Evolutionary conservation across 225 moss, liverwort and hornwort genomes (phyloP), one percentile per base, ranked within the genome.

Genomic region (Sphagnum contortum): DNA sequence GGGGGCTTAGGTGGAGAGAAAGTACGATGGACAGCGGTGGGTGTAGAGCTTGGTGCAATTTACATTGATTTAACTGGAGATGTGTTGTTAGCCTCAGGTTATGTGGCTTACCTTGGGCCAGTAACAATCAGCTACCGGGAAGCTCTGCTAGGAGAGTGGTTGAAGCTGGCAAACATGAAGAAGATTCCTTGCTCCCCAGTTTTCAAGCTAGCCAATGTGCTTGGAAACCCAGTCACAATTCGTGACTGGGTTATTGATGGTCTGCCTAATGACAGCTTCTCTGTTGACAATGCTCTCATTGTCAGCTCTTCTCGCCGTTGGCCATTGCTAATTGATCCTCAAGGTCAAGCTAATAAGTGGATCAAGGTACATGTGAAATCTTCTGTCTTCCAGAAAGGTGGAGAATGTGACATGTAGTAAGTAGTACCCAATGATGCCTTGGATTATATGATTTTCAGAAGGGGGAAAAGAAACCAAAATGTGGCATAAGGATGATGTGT

Each of bases 1-100:
- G 88, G 88, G 77, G 88, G 88, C 48, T 70, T 88, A 49, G 88
- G 88, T 14, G 88, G 88, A 62, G 88, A 88, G 70, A 88, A 88
- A 67, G 75, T 82, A 60, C 77, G 88, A 50, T 88, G 88, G 84
- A 79, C 70, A 70, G 71, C 72, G 49, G 84, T 88, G 9, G 88
- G 82, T 5, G 80, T 84, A 50, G 88, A 85, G 48, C 80, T 88
- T 5, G 84, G 80, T 12, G 84, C 80, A 61, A 69, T 82, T 2
- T 85, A 88, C 53, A 62, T 79, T 45, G 79, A 73, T 65, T 72
- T 88, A 62, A 88, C 82, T 65, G 84, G 84, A 60, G 88, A 88
- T 66, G 88, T 82, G 66, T 75, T 84, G 45, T 70, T 88, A 64
- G 81, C 88, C 66, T 84, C 88, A 9, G 88, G 84, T 10, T 88